Percentiles rank a stretch among this genome's conserved stretches.
Conservation (phyloP, 2,329 filamentous ascomycete genomes). For the Colletotrichum phormii region DNA sequence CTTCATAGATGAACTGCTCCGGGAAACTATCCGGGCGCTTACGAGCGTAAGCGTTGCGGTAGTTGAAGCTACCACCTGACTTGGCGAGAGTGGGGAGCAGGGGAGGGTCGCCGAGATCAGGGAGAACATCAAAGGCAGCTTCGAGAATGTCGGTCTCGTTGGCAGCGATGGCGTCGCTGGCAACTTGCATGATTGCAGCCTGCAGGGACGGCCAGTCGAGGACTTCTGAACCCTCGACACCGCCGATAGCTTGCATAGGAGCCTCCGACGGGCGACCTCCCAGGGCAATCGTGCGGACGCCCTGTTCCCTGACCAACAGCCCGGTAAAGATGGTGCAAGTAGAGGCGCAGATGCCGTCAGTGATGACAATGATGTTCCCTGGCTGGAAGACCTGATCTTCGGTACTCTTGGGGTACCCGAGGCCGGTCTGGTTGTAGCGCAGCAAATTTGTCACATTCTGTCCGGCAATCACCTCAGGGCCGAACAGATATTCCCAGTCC, state of each 20-base stretch:
- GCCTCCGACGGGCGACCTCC: constrained; percentile 64
- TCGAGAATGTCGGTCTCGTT: constrained; percentile 2
- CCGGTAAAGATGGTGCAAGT: constrained; percentile 70
- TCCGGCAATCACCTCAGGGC: constrained; percentile 3
- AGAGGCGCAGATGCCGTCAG: constrained; percentile 69
- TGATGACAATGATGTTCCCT: constrained; percentile 56
- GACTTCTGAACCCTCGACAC: constrained; percentile 64
- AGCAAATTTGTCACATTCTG: constrained; percentile 32
- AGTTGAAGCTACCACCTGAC: constrained; percentile 60
- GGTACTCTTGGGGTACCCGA: neutral
- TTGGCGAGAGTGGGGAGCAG: constrained; percentile 42
- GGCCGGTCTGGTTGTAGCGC: constrained; percentile 8
- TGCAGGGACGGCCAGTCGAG: constrained; percentile 42
- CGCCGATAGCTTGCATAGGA: constrained; percentile 70
- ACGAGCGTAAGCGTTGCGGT: constrained; percentile 49
- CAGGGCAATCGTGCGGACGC: constrained; percentile 67
- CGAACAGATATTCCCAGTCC: constrained; percentile 8
- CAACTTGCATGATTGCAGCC: neutral
- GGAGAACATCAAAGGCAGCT: neutral
- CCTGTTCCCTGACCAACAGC: constrained; percentile 62
- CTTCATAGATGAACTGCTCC: constrained; percentile 68
- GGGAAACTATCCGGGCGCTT: constrained; percentile 49
- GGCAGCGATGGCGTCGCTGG: constrained; percentile 22
- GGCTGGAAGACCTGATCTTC: constrained; percentile 45
- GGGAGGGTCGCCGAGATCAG: constrained; percentile 16